A percentile compares a stretch with the other conserved stretches of the same genome.
Conservation (phyloP, 306 rosid genomes). For the Prinsepia uniflora region DNA sequence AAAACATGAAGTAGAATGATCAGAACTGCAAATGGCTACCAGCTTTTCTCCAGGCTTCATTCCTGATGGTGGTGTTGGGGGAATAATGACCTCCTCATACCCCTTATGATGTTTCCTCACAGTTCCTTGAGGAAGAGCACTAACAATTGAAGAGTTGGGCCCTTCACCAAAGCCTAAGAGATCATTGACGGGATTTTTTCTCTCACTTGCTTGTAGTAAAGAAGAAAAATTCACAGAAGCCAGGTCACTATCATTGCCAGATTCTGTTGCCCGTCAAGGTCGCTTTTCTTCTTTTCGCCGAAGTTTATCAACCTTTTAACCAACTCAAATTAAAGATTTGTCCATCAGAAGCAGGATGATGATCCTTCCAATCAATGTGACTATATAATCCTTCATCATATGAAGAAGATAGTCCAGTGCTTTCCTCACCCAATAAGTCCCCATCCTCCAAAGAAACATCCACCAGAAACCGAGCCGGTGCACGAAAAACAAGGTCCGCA, state of each 20-base stretch:
- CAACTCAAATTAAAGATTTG: conserved; percentile 51
- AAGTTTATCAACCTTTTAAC: conserved; percentile 90
- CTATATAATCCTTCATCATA: conserved; percentile 40
- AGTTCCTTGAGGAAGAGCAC: conserved; percentile 98
- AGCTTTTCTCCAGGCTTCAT: conserved; percentile 97
- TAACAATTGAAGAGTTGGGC: conserved; percentile 49
- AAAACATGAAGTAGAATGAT: conserved; percentile 22
- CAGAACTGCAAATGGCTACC: conserved; percentile 44
- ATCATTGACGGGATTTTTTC: conserved; percentile 61
- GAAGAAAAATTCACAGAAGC: conserved; percentile 65
- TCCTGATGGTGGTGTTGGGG: conserved; percentile 77
- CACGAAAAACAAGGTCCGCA: conserved; percentile 68
- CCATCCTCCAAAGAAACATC: conserved; percentile 67
- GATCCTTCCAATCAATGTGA: conserved; percentile 18
- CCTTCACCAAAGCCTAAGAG: conserved; percentile 67
- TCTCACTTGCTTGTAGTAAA: conserved; percentile 86
- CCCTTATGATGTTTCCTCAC: conserved; percentile 69
- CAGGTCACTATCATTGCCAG: conserved; percentile 60
- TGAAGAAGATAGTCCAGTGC: conserved; percentile 35
- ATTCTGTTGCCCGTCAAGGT: conserved; percentile 69
- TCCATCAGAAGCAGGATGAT: conserved; percentile 31
- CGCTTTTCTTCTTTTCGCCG: conserved; percentile 95
- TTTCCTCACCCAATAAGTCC: conserved; percentile 53
- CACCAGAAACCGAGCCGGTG: conserved; percentile 77
- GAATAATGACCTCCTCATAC: conserved; percentile 86